phyloP scores from a whole-genome alignment of 1,284 basidiomycete species.

The Grifola frondosa region DNA sequence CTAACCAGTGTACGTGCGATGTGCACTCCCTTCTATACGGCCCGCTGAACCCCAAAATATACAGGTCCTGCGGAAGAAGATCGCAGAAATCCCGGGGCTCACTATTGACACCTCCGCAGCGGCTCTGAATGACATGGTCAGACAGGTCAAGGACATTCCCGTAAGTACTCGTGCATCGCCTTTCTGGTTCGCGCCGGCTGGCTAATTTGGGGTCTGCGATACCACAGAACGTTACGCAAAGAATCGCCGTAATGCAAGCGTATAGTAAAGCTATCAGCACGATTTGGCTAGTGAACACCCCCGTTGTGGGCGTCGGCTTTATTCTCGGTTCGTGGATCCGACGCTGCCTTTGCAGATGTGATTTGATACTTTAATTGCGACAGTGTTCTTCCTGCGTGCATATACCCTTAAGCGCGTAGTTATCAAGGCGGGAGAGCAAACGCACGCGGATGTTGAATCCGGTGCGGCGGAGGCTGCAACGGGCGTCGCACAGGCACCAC shows the following conservation, averaged over 20 bases:
- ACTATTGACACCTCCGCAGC: constrained; percentile 51
- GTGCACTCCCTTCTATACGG: too few species aligned
- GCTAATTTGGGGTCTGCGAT: too few species aligned
- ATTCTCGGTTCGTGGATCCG: constrained; percentile 44
- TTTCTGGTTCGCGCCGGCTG: too few species aligned
- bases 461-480: constrained; percentile 15
- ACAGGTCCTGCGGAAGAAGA: constrained; percentile 50
- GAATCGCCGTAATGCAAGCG: constrained; percentile 59
- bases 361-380: too few species aligned
- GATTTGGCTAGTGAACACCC: constrained; percentile 74
- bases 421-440: constrained; percentile 40
- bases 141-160: constrained; percentile 50
- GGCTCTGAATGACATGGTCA: constrained; percentile 56
- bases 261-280: constrained; percentile 67
- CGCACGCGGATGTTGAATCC: constrained; percentile 21
- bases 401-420: constrained; percentile 65
- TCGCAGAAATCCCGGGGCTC: constrained; percentile 47
- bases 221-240: constrained; percentile 45
- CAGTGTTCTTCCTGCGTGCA: constrained; percentile 52
- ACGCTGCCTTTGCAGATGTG: neutral
- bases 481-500: constrained; percentile 10
- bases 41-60: too few species aligned
- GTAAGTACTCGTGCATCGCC: constrained; percentile 37
- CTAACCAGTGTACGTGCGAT: constrained; percentile 57
- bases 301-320: constrained; percentile 56